Percentiles rank a stretch among this genome's conserved stretches.
Conservation (phyloP, 495 filamentous ascomycete species). For the Aspergillus ostianus region DNA sequence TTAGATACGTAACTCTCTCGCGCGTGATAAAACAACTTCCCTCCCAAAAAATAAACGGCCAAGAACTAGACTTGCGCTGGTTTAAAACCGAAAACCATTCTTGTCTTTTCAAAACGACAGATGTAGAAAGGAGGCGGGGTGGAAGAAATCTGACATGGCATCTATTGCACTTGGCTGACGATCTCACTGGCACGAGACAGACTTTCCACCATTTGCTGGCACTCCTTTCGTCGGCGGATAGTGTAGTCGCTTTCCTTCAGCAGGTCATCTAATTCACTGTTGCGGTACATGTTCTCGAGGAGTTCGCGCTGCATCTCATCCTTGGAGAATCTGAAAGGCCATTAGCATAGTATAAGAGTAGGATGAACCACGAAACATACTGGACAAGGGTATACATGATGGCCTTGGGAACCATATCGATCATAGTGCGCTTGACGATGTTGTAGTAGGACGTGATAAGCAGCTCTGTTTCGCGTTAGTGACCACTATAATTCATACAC, state of each 20-base stretch:
- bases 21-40: background rate
- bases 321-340: slow-evolving; percentile 71
- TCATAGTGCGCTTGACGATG: slow-evolving; percentile 97
- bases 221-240: slow-evolving; percentile 91
- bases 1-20: background rate
- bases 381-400: slow-evolving; percentile 97
- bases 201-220: slow-evolving; percentile 97
- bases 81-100: background rate
- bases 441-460: slow-evolving; percentile 97
- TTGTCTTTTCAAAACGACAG: slow-evolving; percentile 5
- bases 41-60: background rate
- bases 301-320: slow-evolving; percentile 99
- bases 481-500: too few relatives aligned
- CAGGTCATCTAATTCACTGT: slow-evolving; percentile 83
- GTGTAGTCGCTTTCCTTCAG: slow-evolving; percentile 99
- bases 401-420: slow-evolving; percentile 99
- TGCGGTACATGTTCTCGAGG: slow-evolving; percentile 96
- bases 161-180: slow-evolving; percentile 91
- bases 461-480: slow-evolving; percentile 60
- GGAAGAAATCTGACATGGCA: slow-evolving; percentile 12
- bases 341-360: slow-evolving; percentile 11
- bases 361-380: slow-evolving; percentile 51
- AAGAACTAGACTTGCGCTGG: background rate
- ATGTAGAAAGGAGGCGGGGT: slow-evolving; percentile 15
- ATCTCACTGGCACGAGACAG: slow-evolving; percentile 88